These are phyloP conservation scores for Avena sativa DNA, from an alignment of 176 grass and related monocot species.

Conservation along the genomic window DNA sequence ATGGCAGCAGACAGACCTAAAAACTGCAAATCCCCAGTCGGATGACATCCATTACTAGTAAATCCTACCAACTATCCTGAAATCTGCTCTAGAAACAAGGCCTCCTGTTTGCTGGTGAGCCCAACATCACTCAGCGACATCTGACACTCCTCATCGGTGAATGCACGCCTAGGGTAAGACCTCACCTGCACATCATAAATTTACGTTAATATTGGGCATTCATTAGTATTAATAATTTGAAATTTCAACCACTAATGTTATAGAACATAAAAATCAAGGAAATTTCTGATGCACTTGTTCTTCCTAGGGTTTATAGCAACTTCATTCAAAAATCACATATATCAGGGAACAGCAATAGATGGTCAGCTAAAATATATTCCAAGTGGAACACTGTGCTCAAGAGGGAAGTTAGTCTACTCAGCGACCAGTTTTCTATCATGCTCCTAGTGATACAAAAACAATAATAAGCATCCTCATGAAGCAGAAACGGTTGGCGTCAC, in stretches of 20 bases:
- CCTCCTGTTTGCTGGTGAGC: conserved; percentile 88
- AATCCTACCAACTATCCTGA: conserved; percentile 39
- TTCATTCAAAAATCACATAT: background rate
- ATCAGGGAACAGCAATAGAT: background rate
- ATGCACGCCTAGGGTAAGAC: conserved; percentile 78
- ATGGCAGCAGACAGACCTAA: background rate
- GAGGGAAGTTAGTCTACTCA: too few species aligned
- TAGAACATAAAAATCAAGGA: background rate
- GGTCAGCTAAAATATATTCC: conserved; percentile 3
- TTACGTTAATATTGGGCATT: background rate
- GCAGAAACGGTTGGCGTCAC: background rate
- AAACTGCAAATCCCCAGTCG: background rate
- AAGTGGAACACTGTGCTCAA: background rate
- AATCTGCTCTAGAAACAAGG: conserved; percentile 89
- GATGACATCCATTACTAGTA: background rate
- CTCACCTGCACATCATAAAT: conserved; percentile 64
- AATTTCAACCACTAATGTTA: background rate
- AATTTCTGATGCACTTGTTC: background rate
- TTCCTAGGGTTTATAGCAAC: background rate
- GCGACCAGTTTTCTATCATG: too few species aligned
- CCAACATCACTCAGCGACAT: conserved; percentile 77
- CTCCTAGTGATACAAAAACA: background rate
- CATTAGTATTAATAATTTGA: background rate
- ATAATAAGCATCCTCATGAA: background rate
- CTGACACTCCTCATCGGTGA: conserved; percentile 66